A percentile compares a stretch with the other conserved stretches of the same genome.
Evolutionary conservation across 163 green algal species (phyloP).

Genomic region (Chlamydomonas reinhardtii): DNA sequence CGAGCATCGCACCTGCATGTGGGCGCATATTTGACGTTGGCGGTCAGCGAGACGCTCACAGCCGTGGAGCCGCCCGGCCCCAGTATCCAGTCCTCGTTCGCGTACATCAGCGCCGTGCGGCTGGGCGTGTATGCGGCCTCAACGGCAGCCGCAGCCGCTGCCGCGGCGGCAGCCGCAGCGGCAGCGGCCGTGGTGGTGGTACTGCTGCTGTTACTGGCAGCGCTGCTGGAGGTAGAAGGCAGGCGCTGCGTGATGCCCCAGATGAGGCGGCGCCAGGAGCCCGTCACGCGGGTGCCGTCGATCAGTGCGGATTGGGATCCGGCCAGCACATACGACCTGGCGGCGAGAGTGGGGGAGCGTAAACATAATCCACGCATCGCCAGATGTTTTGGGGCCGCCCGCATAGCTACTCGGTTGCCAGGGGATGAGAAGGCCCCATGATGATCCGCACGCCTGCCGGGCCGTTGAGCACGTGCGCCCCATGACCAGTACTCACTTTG

Average conservation of each 20-base stretch:
- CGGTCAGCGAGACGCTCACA: constrained; percentile 2
- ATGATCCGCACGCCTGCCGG: no score
- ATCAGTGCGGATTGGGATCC: constrained; percentile 12
- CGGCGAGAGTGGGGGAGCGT: not conserved
- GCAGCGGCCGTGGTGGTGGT: no score
- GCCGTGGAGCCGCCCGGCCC: constrained; percentile 1
- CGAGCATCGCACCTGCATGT: constrained; percentile 23
- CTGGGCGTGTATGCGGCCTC: no score
- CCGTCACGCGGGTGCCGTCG: not conserved
- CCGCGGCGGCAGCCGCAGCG: no score
- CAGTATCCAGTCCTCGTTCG: constrained; percentile 10
- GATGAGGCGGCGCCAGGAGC: constrained; percentile 32
- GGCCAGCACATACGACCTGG: constrained; percentile 24
- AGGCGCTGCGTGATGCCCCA: constrained; percentile 16
- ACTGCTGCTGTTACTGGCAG: no score
- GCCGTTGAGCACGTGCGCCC: no score
- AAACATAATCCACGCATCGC: no score
- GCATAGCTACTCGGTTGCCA: no score
- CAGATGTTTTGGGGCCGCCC: no score
- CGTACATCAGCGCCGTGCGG: constrained; percentile 36
- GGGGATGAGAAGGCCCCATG: no score
- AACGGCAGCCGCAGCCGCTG: no score
- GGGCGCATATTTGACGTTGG: constrained; percentile 50
- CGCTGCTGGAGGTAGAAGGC: not conserved
- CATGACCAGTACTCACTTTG: not conserved